Evolutionary conservation across 2,329 filamentous ascomycete species (phyloP), one percentile per base, ranked within the genome.

Genomic region (Fusarium pseudonygamai): DNA sequence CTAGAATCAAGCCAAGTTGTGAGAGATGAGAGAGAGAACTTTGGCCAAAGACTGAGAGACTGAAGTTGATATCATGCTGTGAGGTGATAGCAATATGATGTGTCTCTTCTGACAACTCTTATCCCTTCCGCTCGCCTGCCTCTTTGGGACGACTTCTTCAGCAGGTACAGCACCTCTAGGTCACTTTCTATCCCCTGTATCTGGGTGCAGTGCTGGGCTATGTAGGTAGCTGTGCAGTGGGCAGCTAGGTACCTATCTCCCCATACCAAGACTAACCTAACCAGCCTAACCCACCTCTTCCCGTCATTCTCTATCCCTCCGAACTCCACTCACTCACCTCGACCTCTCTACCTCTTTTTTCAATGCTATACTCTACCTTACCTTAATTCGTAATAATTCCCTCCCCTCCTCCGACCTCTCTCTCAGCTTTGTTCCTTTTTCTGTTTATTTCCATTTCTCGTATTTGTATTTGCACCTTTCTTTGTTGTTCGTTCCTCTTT

Each of bases 361-460:
- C 42, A 43, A 52, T 56, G 36, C 64, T 69, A 32, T 69, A 49
- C 67, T 69, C 60, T 47, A 42, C 55, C 46, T 50, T 50, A 28
- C 63, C 64, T 67, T 67, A 61, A 73, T 64, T 57, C 60, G 64
- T 74, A 74, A 74, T 74, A 74, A 63, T 69, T 28, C 47, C 67
- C 49, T 57, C 71, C 60, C 67, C 67, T 64, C 65, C 61, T 55
- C 56, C 57, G 50, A 56, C 45, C n/a, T 68, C 56, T 39, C 40
- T 49, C 39, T 49, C 42, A 40, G 52, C 53, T 71, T 64, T 50
- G 40, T 59, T 24, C 26, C 56, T 39, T 62, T 64, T 64, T 43
- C 24, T 43, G 63, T 52, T 57, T 61, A 60, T 62, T 47, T 39
- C 40, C n/a, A 64, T 55, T 59, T 66, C 64, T 65, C 49, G 63